Base-by-base conservation (phyloP, 2,329 filamentous ascomycete species). In the Neopestalotiopsis clavispora region DNA sequence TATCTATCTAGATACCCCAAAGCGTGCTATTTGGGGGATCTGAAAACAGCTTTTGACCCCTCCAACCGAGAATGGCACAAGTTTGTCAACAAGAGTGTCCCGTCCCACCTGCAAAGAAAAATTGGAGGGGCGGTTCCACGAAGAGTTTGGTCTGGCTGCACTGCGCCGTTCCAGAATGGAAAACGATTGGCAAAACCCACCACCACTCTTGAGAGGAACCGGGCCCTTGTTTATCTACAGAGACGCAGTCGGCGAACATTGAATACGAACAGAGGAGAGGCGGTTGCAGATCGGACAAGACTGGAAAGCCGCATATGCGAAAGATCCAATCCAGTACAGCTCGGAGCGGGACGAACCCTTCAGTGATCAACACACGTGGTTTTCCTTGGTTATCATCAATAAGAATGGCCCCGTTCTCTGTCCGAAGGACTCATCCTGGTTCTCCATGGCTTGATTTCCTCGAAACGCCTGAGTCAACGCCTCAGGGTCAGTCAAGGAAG, bases 51-150 rank as follows among this genome's bases (percentile, higher is more conserved):
- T 20, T 3, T 20, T n/a, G n/a, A 10, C 45, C 45, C n/a, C 45
- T 20, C n/a, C n/a, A 10, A 17, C 45, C 17, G 45, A 52, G 6
- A 38, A 38, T 38, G 4, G 34, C 34, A n/a, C 4, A 52, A n/a
- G n/a, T 23, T n/a, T 20, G 45, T 52, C 42, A 4, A 52, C n/a
- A n/a, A 52, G 45, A 20, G 17, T 52, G 45, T 52, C n/a, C n/a
- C 45, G 45, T 52, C 45, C n/a, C 45, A 52, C 45, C 45, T 34
- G 57, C 57, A 59, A 59, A 23, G 30, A 17, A 23, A 59, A 17
- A 59, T 59, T 34, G 57, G 30, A 59, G 30, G 57, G 57, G 20
- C 17, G 57, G 57, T 59, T 10, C 57, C 57, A 59, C 57, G 30
- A 59, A 59, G 23, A 28, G 23, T 59, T 34, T 59, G 30, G 28